Conservation (phyloP, 768 basidiomycete species). For the Mycena polygramma region DNA sequence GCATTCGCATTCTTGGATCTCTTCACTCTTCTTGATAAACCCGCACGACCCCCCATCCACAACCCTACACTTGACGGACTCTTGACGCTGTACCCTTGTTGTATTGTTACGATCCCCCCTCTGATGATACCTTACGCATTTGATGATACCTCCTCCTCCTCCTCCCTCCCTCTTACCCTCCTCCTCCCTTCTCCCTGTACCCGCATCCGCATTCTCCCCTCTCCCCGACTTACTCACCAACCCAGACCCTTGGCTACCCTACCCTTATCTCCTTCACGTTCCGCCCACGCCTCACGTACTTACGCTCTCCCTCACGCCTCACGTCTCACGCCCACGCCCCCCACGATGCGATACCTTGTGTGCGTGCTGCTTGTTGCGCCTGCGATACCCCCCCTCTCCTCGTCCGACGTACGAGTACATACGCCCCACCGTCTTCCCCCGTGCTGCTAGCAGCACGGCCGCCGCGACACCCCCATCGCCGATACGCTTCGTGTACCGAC, state of each 20-base stretch:
- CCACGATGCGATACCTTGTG: conserved; percentile 23
- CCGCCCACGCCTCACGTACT: conserved; percentile 2
- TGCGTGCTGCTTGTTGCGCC: conserved; percentile 15
- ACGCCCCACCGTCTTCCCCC: background rate
- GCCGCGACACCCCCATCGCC: conserved; percentile 27
- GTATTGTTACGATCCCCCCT: conserved; percentile 11
- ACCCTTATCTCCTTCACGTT: conserved; percentile 20
- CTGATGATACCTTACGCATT: conserved; percentile 36
- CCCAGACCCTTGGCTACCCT: conserved; percentile 6
- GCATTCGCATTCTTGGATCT: background rate
- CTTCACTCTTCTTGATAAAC: background rate
- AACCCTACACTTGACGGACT: conserved; percentile 1
- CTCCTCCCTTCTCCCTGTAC: background rate
- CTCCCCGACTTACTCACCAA: background rate
- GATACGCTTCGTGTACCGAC: too few species aligned
- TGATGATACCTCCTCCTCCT: conserved; percentile 33
- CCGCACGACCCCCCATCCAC: background rate
- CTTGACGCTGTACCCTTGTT: conserved; percentile 26
- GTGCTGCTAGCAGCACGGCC: background rate
- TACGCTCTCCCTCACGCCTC: conserved; percentile 3
- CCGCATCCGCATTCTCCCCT: conserved; percentile 3
- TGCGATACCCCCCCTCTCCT: conserved; percentile 26
- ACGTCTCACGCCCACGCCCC: conserved; percentile 12
- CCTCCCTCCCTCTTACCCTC: background rate
- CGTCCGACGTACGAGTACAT: too few species aligned